Base-by-base conservation (phyloP, 345 rosid genomes). In the Jatropha curcas region DNA sequence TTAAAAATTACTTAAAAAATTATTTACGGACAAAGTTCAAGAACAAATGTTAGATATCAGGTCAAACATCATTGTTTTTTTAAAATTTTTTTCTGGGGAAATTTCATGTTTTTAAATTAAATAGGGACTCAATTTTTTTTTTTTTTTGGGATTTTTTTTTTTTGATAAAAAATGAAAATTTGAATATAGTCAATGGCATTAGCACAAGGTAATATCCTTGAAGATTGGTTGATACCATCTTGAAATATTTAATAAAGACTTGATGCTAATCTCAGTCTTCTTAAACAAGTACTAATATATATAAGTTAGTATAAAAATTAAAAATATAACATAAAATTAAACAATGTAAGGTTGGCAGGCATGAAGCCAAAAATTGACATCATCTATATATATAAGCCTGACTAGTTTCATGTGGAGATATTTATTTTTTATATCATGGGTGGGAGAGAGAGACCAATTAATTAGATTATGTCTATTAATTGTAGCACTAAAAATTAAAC, bases 201-300 rank as follows among this genome's bases (percentile, higher is more conserved):
- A n/a, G n/a, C n/a, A n/a, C n/a, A n/a, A n/a, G n/a, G n/a, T 22
- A 13, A 48, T 59, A 20, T 28, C 14, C 62, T 48, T 52, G 65
- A 60, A 69, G 60, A 60, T 71, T 60, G 64, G 56, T 68, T 46
- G 35, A 45, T 12, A 56, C 35, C 52, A 12, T 33, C 46, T 20
- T 5, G 52, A 4, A 30, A 7, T 41, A 37, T 75, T 69, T 60
- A 13, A 68, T 67, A 74, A 60, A n/a, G 59, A 73, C 68, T 71
- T 53, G 60, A 77, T 80, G 76, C 77, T 71, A 56, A 75, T 75
- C 76, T 61, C 57, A 70, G 76, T 67, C 74, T 31, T 68, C 60
- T 63, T 69, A 62, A 72, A 70, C 30, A 73, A 70, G 24, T 60
- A 11, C 17, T 7, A 3, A 2, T 7, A 39, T n/a, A 17, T 64